Evolutionary conservation across 148 eudicot species (phyloP).

Genomic region (Rhododendron henanense): DNA sequence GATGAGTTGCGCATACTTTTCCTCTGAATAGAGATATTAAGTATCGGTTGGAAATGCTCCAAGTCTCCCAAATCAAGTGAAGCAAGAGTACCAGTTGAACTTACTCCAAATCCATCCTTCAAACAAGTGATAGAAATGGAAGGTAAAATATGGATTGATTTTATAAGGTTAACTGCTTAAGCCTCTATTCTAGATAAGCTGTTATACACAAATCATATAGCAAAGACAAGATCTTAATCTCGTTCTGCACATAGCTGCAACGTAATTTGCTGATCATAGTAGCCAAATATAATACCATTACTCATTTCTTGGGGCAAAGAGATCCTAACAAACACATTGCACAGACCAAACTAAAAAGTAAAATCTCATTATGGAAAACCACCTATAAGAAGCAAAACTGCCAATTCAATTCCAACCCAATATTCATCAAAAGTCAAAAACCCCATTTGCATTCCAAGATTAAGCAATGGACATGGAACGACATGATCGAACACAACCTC

Average conservation of each 20-base stretch:
- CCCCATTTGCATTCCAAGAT: background rate
- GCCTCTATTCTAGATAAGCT: background rate
- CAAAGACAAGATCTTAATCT: background rate
- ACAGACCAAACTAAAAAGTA: background rate
- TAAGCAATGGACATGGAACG: background rate
- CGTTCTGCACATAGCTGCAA: background rate
- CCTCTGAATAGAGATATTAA: background rate
- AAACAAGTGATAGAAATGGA: background rate
- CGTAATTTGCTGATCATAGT: background rate
- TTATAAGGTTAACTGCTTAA: background rate
- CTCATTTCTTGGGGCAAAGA: background rate
- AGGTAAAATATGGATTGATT: background rate
- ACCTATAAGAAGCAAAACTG: background rate
- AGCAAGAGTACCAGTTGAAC: background rate
- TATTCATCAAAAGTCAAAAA: background rate
- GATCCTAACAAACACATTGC: background rate
- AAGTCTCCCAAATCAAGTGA: background rate
- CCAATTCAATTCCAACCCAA: background rate
- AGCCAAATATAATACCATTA: background rate
- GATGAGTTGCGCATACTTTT: background rate
- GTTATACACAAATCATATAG: background rate
- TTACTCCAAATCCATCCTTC: background rate
- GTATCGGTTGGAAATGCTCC: background rate
- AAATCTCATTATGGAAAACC: background rate
- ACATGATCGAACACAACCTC: background rate